Evolutionary conservation across 768 basidiomycete species (phyloP).

Genomic region (Pleurotus ostreatus): DNA sequence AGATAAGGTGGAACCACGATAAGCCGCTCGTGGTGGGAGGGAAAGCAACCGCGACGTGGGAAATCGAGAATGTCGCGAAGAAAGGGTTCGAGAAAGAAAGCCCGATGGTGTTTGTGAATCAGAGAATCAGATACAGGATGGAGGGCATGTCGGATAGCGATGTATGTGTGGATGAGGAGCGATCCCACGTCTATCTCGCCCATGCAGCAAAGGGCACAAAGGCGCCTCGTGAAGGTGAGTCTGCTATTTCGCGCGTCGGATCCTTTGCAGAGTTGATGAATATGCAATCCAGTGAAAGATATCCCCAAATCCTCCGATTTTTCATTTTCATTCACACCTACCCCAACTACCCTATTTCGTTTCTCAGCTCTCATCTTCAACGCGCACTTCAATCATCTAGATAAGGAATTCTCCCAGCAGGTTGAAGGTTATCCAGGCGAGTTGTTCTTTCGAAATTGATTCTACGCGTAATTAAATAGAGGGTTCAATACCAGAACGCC

Average conservation of each 20-base stretch:
- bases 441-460: conserved; percentile 8
- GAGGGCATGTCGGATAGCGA: conserved; percentile 31
- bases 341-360: conserved; percentile 72
- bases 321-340: conserved; percentile 63
- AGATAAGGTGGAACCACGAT: conserved; percentile 53
- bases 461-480: no score
- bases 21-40: conserved; percentile 51
- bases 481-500: conserved; percentile 46
- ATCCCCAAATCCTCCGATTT: conserved; percentile 50
- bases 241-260: not conserved
- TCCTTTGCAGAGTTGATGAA: not conserved
- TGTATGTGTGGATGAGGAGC: conserved; percentile 58
- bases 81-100: conserved; percentile 56
- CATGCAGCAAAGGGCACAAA: conserved; percentile 24
- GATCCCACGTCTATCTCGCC: conserved; percentile 63
- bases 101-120: conserved; percentile 76
- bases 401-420: conserved; percentile 62
- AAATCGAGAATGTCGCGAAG: conserved; percentile 50
- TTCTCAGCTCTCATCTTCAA: conserved; percentile 88
- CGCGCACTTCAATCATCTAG: conserved; percentile 79
- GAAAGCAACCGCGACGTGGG: conserved; percentile 42
- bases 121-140: conserved; percentile 49
- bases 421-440: conserved; percentile 74
- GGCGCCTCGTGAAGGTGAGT: conserved; percentile 40
- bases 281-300: conserved; percentile 37